Conservation (phyloP, 768 basidiomycete species). For the Lactarius hatsudake region DNA sequence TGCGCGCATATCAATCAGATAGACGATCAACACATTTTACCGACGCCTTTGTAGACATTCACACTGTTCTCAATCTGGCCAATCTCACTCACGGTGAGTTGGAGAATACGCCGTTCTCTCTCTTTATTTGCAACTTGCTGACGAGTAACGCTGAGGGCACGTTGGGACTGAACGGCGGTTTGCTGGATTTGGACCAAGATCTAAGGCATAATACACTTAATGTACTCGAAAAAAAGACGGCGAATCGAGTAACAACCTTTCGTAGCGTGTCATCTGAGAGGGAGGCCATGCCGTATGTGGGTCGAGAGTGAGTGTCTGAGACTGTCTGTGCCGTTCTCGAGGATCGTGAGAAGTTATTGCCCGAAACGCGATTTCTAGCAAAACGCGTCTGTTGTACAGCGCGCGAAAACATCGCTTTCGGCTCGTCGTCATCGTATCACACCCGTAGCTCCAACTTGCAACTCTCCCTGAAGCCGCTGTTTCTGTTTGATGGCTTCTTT, state of each 20-base stretch:
- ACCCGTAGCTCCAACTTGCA: conserved; percentile 2
- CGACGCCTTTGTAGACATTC: conserved; percentile 90
- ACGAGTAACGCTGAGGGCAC: conserved; percentile 64
- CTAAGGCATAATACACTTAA: conserved; percentile 41
- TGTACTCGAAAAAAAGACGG: neutral
- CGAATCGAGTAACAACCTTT: conserved; percentile 47
- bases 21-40: conserved; percentile 69
- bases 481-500: conserved; percentile 48
- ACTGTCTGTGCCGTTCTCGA: too few species aligned
- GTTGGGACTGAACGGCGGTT: conserved; percentile 83
- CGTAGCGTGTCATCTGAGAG: conserved; percentile 72
- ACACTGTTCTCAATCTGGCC: conserved; percentile 64
- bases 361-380: conserved; percentile 16
- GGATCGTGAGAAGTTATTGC: conserved; percentile 12
- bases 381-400: neutral
- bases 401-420: neutral
- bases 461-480: neutral
- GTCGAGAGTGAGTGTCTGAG: neutral
- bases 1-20: neutral
- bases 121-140: conserved; percentile 83
- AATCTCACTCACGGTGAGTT: conserved; percentile 86
- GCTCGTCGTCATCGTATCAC: neutral
- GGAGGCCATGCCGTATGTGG: conserved; percentile 32
- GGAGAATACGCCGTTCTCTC: conserved; percentile 83
- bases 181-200: conserved; percentile 92